A percentile compares a stretch with the other conserved stretches of the same genome.
Evolutionary conservation across 225 moss, liverwort and hornwort genomes (phyloP).

Genomic region (Sphagnum tenellum): DNA sequence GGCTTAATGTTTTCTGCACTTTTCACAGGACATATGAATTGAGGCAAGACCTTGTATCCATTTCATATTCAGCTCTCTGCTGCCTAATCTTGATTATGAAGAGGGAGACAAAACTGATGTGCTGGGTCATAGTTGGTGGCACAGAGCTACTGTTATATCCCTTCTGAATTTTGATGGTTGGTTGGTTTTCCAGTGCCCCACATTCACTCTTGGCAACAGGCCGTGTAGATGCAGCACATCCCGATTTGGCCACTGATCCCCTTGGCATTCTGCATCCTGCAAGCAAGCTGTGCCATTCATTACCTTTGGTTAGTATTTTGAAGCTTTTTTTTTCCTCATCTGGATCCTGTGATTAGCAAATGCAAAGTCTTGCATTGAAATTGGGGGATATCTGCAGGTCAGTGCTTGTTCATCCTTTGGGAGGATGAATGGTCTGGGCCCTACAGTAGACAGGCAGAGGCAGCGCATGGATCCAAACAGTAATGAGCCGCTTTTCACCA

Average conservation of each 20-base stretch:
- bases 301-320: slow-evolving; percentile 62
- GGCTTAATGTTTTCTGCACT: no score
- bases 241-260: slow-evolving; percentile 86
- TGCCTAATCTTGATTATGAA: no score
- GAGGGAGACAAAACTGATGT: no score
- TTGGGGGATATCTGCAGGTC: slow-evolving; percentile 25
- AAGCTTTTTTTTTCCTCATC: no score
- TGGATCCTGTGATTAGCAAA: no score
- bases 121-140: no score
- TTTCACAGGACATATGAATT: no score
- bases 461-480: slow-evolving; percentile 73
- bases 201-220: slow-evolving; percentile 81
- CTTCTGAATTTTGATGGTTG: not conserved
- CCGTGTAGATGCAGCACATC: slow-evolving; percentile 81
- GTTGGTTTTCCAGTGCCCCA: slow-evolving; percentile 64
- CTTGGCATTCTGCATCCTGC: slow-evolving; percentile 91
- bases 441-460: slow-evolving; percentile 60
- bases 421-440: slow-evolving; percentile 64
- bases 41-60: no score
- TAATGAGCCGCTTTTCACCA: slow-evolving; percentile 85
- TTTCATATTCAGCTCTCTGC: no score
- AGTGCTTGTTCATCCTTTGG: slow-evolving; percentile 85
- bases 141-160: no score
- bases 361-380: no score
- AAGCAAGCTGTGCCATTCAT: slow-evolving; percentile 86